Percentiles rank a stretch among this genome's conserved stretches.
phyloP scores from a whole-genome alignment of 208 protist genomes.

The Acanthamoeba triangularis region DNA sequence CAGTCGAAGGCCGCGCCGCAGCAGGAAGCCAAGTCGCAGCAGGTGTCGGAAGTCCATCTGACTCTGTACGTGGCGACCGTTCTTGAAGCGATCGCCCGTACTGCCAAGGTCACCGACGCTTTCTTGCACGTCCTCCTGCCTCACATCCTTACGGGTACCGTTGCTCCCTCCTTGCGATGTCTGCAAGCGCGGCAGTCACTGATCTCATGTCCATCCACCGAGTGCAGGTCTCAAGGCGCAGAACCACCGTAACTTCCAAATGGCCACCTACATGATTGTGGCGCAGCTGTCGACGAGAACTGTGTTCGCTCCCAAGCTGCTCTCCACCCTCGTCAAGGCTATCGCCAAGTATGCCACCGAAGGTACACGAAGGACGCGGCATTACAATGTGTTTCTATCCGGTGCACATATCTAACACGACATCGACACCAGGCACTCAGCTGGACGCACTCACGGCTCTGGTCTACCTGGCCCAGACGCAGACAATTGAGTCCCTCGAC shows the following conservation, averaged over 20 bases:
- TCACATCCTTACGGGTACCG: conserved; percentile 69
- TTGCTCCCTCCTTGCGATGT: too few relatives aligned
- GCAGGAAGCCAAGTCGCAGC: neutral
- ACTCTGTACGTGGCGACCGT: neutral
- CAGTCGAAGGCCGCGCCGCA: neutral
- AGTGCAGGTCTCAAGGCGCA: conserved; percentile 14
- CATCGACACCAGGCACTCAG: neutral
- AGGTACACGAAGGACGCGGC: neutral
- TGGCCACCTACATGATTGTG: conserved; percentile 79
- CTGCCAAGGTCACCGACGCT: conserved; percentile 39
- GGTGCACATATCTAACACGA: neutral
- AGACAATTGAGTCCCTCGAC: conserved; percentile 25
- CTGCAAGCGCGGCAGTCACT: neutral
- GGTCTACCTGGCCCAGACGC: conserved; percentile 70
- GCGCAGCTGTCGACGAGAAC: conserved; percentile 73
- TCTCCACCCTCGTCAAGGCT: conserved; percentile 45
- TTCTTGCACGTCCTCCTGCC: conserved; percentile 69
- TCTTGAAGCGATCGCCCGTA: conserved; percentile 8
- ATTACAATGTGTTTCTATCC: too few relatives aligned
- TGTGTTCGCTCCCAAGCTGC: conserved; percentile 19
- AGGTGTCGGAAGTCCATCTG: conserved; percentile 45
- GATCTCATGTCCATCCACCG: neutral
- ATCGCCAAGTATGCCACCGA: conserved; percentile 67
- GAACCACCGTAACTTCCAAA: conserved; percentile 32
- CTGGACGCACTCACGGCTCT: conserved; percentile 16